Conservation (phyloP, 2,329 filamentous ascomycete genomes). For the Fusarium nodosum region DNA sequence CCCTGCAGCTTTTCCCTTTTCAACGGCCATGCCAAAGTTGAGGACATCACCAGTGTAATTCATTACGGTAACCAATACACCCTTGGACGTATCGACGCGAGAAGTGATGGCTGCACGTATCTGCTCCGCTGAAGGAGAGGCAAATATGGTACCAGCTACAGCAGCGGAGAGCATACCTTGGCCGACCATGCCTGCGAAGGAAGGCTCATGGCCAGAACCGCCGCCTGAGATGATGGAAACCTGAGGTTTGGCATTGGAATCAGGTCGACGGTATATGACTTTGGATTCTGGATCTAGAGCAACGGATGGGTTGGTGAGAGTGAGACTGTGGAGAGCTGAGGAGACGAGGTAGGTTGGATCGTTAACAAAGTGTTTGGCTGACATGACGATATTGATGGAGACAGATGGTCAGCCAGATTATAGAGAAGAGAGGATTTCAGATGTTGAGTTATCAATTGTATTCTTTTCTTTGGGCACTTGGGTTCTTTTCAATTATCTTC, state of each 20-base stretch:
- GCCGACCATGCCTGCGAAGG: slow-evolving; percentile 88
- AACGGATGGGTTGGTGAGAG: slow-evolving; percentile 85
- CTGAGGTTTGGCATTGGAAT: slow-evolving; percentile 62
- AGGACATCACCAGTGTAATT: slow-evolving; percentile 93
- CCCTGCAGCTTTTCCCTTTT: slow-evolving; percentile 88
- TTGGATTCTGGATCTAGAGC: slow-evolving; percentile 85
- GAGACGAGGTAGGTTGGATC: slow-evolving; percentile 84
- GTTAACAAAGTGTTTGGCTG: slow-evolving; percentile 88
- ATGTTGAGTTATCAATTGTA: slow-evolving; percentile 1
- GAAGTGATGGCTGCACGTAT: slow-evolving; percentile 81
- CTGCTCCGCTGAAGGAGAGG: slow-evolving; percentile 84
- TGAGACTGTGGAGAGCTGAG: slow-evolving; percentile 80
- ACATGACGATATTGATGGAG: slow-evolving; percentile 55
- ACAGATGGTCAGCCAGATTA: slow-evolving; percentile 15
- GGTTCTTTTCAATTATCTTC: slow-evolving; percentile 9
- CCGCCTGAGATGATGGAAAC: slow-evolving; percentile 91
- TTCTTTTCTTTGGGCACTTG: neutral
- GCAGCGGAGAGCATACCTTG: slow-evolving; percentile 83
- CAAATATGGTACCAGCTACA: slow-evolving; percentile 90
- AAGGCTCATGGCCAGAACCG: slow-evolving; percentile 90
- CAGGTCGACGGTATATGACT: slow-evolving; percentile 81
- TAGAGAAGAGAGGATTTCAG: neutral
- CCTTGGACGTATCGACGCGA: slow-evolving; percentile 77
- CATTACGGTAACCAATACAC: slow-evolving; percentile 92
- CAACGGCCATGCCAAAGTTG: slow-evolving; percentile 93